Evolutionary conservation across 768 basidiomycete species (phyloP).

Genomic region (Tylopilus subfusipes): DNA sequence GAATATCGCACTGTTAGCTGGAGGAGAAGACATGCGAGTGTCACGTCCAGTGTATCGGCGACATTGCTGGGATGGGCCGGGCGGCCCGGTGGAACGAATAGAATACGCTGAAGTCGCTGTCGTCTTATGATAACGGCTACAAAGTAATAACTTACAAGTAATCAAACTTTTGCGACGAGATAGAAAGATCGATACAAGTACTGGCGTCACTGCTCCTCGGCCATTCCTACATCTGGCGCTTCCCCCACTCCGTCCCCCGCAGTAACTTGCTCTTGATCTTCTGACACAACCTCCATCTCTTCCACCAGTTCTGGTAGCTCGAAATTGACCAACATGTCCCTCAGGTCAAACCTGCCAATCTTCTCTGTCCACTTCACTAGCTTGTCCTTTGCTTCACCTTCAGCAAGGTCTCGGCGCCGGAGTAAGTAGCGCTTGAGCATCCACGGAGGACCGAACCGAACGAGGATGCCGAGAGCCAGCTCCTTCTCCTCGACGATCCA

Average conservation of each 20-base stretch:
- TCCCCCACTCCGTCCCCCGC: background rate
- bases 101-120: too few relatives aligned
- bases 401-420: slow-evolving; percentile 21
- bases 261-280: background rate
- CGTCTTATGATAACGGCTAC: background rate
- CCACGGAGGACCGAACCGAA: slow-evolving; percentile 23
- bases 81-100: background rate
- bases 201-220: background rate
- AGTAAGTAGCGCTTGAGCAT: slow-evolving; percentile 27
- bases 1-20: background rate
- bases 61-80: background rate
- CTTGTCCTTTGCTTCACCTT: slow-evolving; percentile 12
- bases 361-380: slow-evolving; percentile 15
- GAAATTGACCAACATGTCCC: slow-evolving; percentile 21
- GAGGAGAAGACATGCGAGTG: slow-evolving; percentile 7
- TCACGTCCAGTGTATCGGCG: background rate
- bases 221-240: slow-evolving; percentile 8
- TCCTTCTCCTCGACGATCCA: slow-evolving; percentile 28
- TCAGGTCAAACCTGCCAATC: slow-evolving; percentile 23
- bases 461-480: slow-evolving; percentile 20
- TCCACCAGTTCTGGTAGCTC: slow-evolving; percentile 13
- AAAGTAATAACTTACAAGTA: background rate
- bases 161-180: background rate
- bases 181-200: background rate
- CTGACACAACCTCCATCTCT: slow-evolving; percentile 5